A percentile compares a stretch with the other conserved stretches of the same genome.
Conservation (phyloP, 164 flowering plant species). For the Brasenia schreberi region DNA sequence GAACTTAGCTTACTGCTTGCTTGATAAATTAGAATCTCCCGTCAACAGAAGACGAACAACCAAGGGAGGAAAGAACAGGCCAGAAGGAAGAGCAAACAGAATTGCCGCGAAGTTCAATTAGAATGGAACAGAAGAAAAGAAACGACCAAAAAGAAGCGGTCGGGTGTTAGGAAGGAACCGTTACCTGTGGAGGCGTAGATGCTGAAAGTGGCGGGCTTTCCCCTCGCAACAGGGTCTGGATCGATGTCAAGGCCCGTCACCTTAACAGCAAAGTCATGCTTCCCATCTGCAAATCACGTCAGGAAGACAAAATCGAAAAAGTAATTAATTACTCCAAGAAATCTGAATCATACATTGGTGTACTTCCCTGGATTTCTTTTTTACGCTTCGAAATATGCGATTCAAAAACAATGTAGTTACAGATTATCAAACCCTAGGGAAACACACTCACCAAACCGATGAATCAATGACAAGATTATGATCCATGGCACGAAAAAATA, state of each 20-base stretch:
- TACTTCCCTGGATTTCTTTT: no score
- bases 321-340: background rate
- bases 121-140: background rate
- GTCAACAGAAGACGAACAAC: no score
- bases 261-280: slow-evolving; percentile 39
- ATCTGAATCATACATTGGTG: no score
- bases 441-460: background rate
- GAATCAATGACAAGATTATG: background rate
- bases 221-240: slow-evolving; percentile 55
- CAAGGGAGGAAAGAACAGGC: no score
- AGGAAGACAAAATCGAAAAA: slow-evolving; percentile 6
- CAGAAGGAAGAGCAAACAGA: background rate
- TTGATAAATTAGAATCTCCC: no score
- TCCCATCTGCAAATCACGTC: slow-evolving; percentile 22
- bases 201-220: slow-evolving; percentile 50
- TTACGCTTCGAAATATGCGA: no score
- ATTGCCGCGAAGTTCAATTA: background rate
- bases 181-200: slow-evolving; percentile 50
- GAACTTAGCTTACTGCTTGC: no score
- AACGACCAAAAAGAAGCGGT: background rate
- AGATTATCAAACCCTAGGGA: background rate
- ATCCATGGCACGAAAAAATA: no score
- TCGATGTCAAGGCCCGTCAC: slow-evolving; percentile 45
- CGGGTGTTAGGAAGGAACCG: background rate
- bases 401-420: background rate